Base-by-base conservation (phyloP, 441 rosid species). In the Populus hybrid region DNA sequence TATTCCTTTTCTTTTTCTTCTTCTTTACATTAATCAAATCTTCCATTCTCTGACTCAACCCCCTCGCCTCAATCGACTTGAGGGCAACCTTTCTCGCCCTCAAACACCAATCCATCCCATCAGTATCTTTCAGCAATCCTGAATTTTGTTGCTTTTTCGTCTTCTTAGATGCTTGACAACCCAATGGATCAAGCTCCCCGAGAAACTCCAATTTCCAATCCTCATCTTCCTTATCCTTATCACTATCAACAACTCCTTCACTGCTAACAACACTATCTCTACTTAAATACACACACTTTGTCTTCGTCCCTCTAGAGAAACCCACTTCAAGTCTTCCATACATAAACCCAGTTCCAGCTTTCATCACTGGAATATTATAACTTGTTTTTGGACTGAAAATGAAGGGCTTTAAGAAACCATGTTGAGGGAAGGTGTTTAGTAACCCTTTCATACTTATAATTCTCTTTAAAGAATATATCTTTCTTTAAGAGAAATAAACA, bases 81-180 rank as follows among this genome's bases (percentile, higher is more conserved):
- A 95, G 89, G 20, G 98, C 98, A 73, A 87, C 73, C 81, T 86
- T 91, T 82, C 95, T 89, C 10, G 98, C 94, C 83, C 91, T 89
- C 40, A 87, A 85, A 85, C 97, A 95, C 98, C 99, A 95, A 79
- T 92, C 98, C 98, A 94, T 95, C 70, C 90, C 91, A 78, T 88
- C 92, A 26, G 85, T 85, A 67, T 87, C 95, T 1, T 84, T 85
- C 21, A 89, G 88, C 73, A 86, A 78, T 77, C 76, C 84, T 12
- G 91, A 87, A 1, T 77, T 81, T 21, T 75, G 65, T 76, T 82
- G 84, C 66, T 88, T 88, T 82, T 90, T 91, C 81, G 83, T 90
- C 86, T 87, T 93, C 82, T 87, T 90, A 11, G 97, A 91, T 63
- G 89, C 83, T 80, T 83, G 88, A 67, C 63, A 81, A 73, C 86